Evolutionary conservation across 1,284 basidiomycete species (phyloP).

Genomic region (Golubevia sp.): DNA sequence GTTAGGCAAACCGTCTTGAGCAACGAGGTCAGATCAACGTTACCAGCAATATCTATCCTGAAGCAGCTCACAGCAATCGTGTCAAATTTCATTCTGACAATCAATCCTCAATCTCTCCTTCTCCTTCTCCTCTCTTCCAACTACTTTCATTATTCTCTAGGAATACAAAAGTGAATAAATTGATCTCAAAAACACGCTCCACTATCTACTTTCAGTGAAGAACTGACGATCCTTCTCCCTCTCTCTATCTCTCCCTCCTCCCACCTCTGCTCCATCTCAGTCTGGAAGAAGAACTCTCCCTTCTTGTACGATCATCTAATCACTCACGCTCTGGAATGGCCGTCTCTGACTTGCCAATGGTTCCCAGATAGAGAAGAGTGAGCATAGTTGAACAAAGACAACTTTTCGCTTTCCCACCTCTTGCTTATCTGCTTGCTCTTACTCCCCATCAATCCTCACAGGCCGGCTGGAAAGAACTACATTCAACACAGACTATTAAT

Average conservation of each 20-base stretch:
- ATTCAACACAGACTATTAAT: constrained; percentile 90
- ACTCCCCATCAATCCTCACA: constrained; percentile 46
- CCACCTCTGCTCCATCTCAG: constrained; percentile 5
- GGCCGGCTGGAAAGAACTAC: constrained; percentile 85
- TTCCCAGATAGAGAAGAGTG: constrained; percentile 85
- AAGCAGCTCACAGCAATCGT: no score
- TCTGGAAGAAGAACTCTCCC: constrained; percentile 62
- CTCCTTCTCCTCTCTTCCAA: neutral
- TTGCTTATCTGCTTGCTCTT: neutral
- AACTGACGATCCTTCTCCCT: neutral
- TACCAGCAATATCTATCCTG: no score
- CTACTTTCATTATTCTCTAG: constrained; percentile 8
- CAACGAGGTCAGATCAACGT: no score
- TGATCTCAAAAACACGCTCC: neutral
- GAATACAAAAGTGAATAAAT: constrained; percentile 44
- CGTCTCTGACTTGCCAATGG: constrained; percentile 97
- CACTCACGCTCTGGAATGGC: constrained; percentile 98
- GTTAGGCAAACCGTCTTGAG: no score
- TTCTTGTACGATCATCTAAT: constrained; percentile 97
- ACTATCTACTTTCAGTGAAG: neutral
- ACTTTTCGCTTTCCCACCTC: neutral
- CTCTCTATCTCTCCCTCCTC: neutral
- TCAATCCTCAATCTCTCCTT: neutral
- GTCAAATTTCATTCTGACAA: neutral
- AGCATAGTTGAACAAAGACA: neutral